phyloP scores from a whole-genome alignment of 208 protist species.

The Crithidia mellificae region DNA sequence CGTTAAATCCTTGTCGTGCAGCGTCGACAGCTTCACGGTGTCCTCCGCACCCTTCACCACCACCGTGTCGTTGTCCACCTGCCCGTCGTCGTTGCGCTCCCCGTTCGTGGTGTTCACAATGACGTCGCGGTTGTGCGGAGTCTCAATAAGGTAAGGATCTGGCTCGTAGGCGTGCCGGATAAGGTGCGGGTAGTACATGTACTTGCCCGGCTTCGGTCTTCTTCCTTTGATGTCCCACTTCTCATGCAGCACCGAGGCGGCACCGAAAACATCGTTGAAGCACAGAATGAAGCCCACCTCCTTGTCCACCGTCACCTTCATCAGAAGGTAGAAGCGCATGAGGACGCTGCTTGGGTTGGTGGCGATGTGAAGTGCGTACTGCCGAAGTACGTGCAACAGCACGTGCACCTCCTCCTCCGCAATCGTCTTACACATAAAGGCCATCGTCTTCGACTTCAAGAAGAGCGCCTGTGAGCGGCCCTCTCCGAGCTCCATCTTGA shows the following conservation, averaged over 20 bases:
- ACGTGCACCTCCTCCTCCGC: slow-evolving; percentile 65
- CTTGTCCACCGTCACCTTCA: slow-evolving; percentile 44
- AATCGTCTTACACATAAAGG: slow-evolving; percentile 87
- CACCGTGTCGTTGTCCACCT: slow-evolving; percentile 11
- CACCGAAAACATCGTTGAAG: slow-evolving; percentile 76
- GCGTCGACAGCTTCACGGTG: slow-evolving; percentile 47
- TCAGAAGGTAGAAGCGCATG: slow-evolving; percentile 82
- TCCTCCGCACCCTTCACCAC: slow-evolving; percentile 38
- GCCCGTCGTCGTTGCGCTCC: not conserved
- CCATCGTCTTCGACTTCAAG: slow-evolving; percentile 74
- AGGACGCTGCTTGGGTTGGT: slow-evolving; percentile 58
- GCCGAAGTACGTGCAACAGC: slow-evolving; percentile 50
- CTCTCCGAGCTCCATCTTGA: slow-evolving; percentile 66
- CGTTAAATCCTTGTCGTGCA: slow-evolving; percentile 86
- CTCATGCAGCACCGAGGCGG: slow-evolving; percentile 63
- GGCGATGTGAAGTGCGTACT: slow-evolving; percentile 60
- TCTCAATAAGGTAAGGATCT: slow-evolving; percentile 47
- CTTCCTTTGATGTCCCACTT: slow-evolving; percentile 91
- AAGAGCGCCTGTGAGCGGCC: slow-evolving; percentile 86
- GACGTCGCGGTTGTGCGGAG: slow-evolving; percentile 11
- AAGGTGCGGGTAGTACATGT: slow-evolving; percentile 57
- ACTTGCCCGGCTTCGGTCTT: slow-evolving; percentile 82
- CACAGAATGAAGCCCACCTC: slow-evolving; percentile 78
- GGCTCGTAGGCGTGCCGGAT: slow-evolving; percentile 57
- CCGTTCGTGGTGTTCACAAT: slow-evolving; percentile 6